Base-by-base conservation (phyloP, 1,139 yeast species). In the Lodderomyces metapsilosis region DNA sequence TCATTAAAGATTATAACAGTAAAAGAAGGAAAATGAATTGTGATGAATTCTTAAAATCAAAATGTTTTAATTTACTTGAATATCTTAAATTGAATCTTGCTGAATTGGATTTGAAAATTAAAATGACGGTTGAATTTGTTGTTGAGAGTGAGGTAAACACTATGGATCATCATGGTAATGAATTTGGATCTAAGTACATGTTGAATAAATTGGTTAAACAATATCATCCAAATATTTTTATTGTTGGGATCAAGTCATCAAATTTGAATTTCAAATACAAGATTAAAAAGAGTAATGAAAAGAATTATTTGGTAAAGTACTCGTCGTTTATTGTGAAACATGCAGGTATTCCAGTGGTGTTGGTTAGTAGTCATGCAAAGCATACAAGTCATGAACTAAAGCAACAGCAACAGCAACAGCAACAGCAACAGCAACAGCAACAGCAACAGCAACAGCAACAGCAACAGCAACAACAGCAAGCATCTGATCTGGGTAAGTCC, bases 121-220 rank as follows among this genome's bases (percentile, higher is more conserved):
- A 75, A 46, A 59, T 81, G 7, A 78, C 84, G 0, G 74, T 81
- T 11, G 86, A 80, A 50, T 66, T 80, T 46, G 74, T 79, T 12
- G 48, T 64, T 24, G 71, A 64, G 39, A 56, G 52, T 36, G 41
- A 38, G 18, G 49, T 42, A 11, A 42, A 43, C 9, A 22, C 35
- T 15, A 18, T 25, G 5, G 30, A 25, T n/a, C 30, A 25, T 4
- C 30, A 25, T 25, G 30, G 30, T n/a, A 25, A 32, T 12, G 33
- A 24, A 30, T 24, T 37, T 21, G 71, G 73, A 24, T 57, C 60
- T 38, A 71, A 70, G 49, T 60, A 56, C 39, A 66, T 69, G 67
- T 50, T 72, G 37, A 49, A 59, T 25, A 66, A 68, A 44, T 52
- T 72, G 35, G 68, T 57, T 50, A 55, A 58, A 37, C 77, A 70